Conservation (phyloP, 176 grass and related monocot genomes). For the Musa schizocarpa region DNA sequence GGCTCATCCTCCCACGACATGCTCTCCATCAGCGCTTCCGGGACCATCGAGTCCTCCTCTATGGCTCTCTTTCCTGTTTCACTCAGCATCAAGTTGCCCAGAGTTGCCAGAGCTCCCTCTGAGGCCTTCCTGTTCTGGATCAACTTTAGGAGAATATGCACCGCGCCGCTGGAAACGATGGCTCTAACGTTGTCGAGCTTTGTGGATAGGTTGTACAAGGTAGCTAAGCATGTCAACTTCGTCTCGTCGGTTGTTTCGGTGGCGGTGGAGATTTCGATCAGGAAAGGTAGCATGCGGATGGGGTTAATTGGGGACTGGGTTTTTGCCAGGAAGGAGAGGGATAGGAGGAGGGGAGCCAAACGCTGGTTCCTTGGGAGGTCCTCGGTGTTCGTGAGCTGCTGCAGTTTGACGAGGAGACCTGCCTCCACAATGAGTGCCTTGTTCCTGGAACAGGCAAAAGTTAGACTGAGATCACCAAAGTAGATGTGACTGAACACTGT, state of each 20-base stretch:
- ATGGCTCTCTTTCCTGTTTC: conserved; percentile 29
- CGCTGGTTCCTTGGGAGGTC: conserved; percentile 28
- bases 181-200: conserved; percentile 54
- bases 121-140: conserved; percentile 19
- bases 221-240: conserved; percentile 42
- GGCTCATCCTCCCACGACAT: conserved; percentile 39
- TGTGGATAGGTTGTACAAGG: conserved; percentile 57
- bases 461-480: background rate
- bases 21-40: conserved; percentile 41
- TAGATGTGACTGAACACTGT: background rate
- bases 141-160: conserved; percentile 30
- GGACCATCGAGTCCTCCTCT: conserved; percentile 31
- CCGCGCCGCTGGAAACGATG: conserved; percentile 49
- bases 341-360: conserved; percentile 44
- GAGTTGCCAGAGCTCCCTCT: conserved; percentile 36
- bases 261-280: conserved; percentile 26
- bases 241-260: conserved; percentile 19
- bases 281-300: conserved; percentile 46
- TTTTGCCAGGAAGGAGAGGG: conserved; percentile 64
- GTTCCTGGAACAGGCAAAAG: conserved; percentile 47
- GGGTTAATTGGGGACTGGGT: conserved; percentile 54
- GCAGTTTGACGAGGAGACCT: conserved; percentile 55
- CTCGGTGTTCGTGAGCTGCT: conserved; percentile 23
- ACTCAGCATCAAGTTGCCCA: conserved; percentile 49
- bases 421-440: conserved; percentile 65